Conservation (phyloP, 1,284 basidiomycete species). For the Melampsora abietis-canadensis region DNA sequence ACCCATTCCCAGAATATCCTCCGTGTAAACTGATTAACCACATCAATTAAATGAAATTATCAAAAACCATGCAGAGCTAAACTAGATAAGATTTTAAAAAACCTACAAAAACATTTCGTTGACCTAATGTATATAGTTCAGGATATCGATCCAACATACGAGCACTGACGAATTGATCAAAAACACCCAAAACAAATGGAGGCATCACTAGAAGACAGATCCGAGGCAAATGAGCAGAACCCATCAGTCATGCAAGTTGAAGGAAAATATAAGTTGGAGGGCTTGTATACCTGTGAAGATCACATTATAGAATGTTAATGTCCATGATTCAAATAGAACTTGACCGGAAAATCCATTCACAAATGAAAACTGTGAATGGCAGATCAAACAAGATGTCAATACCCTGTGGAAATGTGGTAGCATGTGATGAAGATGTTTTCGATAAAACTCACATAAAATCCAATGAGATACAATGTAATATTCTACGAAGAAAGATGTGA, state of each 20-base stretch:
- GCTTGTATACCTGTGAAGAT: constrained; percentile 49
- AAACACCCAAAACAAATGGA: constrained; percentile 89
- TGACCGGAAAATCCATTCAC: constrained; percentile 98
- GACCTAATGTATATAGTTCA: constrained; percentile 88
- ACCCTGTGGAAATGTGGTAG: not conserved
- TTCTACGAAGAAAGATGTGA: constrained; percentile 14
- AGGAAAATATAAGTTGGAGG: not conserved
- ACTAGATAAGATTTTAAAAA: not conserved
- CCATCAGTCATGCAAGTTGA: too few relatives aligned
- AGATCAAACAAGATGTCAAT: not conserved
- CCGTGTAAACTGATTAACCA: constrained; percentile 64
- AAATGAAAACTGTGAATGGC: constrained; percentile 70
- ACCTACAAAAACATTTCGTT: constrained; percentile 72
- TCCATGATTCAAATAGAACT: constrained; percentile 98
- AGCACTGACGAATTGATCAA: constrained; percentile 93
- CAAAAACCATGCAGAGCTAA: constrained; percentile 49
- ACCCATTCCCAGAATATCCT: constrained; percentile 95
- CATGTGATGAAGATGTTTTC: too few relatives aligned
- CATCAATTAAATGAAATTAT: not conserved
- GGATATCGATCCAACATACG: constrained; percentile 95
- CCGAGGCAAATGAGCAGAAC: not conserved
- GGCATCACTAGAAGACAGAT: constrained; percentile 70
- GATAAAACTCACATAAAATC: constrained; percentile 34
- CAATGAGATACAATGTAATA: constrained; percentile 41
- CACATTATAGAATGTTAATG: constrained; percentile 64